Evolutionary conservation across 345 rosid genomes (phyloP).

Genomic region (Citrus hindsii): DNA sequence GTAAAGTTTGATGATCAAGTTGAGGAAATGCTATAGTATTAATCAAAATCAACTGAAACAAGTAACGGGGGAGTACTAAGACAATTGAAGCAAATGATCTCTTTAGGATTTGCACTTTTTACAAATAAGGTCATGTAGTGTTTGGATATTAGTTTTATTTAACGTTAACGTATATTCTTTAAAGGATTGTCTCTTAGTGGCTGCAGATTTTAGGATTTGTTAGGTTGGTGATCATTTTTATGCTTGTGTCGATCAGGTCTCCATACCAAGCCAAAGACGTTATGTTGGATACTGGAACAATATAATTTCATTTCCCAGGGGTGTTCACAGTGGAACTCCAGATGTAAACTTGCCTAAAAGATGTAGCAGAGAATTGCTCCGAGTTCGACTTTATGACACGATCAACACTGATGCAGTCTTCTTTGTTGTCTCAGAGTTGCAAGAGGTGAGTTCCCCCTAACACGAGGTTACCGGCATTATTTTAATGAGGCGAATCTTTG

Average conservation of each 20-base stretch:
- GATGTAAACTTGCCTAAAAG: constrained; percentile 53
- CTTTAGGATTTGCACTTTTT: neutral
- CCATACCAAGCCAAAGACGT: constrained; percentile 94
- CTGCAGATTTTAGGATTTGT: neutral
- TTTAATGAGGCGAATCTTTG: neutral
- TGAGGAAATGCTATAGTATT: neutral
- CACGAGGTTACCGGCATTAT: neutral
- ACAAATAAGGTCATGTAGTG: too few relatives aligned
- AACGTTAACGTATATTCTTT: neutral
- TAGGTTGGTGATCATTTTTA: neutral
- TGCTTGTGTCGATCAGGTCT: constrained; percentile 49
- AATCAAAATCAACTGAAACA: too few relatives aligned
- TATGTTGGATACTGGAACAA: constrained; percentile 79
- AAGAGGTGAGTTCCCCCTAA: constrained; percentile 46
- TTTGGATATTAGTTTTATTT: neutral
- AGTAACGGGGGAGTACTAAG: neutral
- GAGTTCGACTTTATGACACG: constrained; percentile 81
- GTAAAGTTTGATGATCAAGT: neutral
- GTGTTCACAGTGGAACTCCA: constrained; percentile 40
- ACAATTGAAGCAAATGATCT: neutral
- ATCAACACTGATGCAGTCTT: constrained; percentile 57
- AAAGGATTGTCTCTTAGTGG: neutral
- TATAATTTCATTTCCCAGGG: constrained; percentile 41
- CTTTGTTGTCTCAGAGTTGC: constrained; percentile 83
- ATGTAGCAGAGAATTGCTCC: constrained; percentile 62